Percentiles rank a stretch among this genome's conserved stretches.
phyloP scores from a whole-genome alignment of 2,329 filamentous ascomycete genomes.

The Ophiostoma sp. region DNA sequence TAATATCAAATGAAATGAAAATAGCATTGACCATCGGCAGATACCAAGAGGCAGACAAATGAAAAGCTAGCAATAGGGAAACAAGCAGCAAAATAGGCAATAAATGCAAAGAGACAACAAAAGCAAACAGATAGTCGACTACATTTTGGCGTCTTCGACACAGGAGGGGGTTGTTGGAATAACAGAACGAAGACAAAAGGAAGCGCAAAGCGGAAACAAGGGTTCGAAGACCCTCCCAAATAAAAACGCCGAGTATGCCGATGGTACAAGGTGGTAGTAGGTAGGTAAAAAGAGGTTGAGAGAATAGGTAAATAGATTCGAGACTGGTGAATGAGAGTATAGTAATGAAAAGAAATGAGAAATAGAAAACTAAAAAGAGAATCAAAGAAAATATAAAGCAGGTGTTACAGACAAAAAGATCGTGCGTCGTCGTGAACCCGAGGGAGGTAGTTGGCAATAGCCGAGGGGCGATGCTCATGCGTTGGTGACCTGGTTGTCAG shows the following conservation, averaged over 20 bases:
- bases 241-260: conserved; percentile 38
- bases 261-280: conserved; percentile 30
- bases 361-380: conserved; percentile 24
- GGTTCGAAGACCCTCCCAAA: conserved; percentile 24
- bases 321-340: not conserved
- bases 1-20: not conserved
- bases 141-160: not conserved
- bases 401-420: conserved; percentile 31
- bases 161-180: not conserved
- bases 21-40: conserved; percentile 16
- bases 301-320: not conserved
- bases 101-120: not conserved
- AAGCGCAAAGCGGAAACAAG: conserved; percentile 17
- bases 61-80: conserved; percentile 5
- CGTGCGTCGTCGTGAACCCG: conserved; percentile 36
- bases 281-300: not conserved
- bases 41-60: conserved; percentile 14
- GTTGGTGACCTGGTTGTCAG: conserved; percentile 43
- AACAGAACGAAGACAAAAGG: conserved; percentile 16
- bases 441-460: conserved; percentile 24
- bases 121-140: not conserved
- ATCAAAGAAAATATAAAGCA: conserved; percentile 32
- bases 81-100: not conserved
- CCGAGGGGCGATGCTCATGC: conserved; percentile 37
- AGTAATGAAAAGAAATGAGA: not conserved